Base-by-base conservation (phyloP, 805 yeast species). In the Candida berthetii region DNA sequence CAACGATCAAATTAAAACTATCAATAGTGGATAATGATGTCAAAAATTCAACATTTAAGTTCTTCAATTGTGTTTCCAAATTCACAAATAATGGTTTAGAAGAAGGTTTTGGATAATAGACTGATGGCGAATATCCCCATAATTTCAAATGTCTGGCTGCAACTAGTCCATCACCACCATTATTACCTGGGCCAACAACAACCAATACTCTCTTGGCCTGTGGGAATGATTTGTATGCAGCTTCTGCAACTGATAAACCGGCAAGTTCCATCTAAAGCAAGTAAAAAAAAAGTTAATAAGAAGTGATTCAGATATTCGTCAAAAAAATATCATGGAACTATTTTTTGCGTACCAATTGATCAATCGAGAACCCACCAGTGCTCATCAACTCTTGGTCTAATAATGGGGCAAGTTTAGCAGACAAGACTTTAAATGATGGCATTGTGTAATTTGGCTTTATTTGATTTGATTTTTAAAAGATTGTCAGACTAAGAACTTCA, bases 141-240 rank as follows among this genome's bases (percentile, higher is more conserved):
- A 89, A 64, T 49, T 78, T 77, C 47, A 93, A 66, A 58, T 93
- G 99, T 35, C 99, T 72, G 1, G 97, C 96, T 24, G 96, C 95
- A 2, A 93, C 99, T 13, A 93, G 66, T 0, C 98, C 99, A 63
- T 93, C 99, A 2, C 98, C 99, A 3, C 96, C 80, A 56, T 93
- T 93, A 56, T 93, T 93, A 1, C 99, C 99, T 0, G 98, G 98
- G 0, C 99, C 99, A 10, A 82, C 88, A 5, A 93, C 67, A 1
- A 93, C 74, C 34, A 90, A 64, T 1, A 89, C 81, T 10, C 66
- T 61, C 36, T 66, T 66, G 11, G 57, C 42, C 7, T 41, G 35
- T 1, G 95, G 95, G 49, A 74, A 86, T 29, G 80, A 71, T 38
- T 70, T 74, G 54, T 76, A 79, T 3, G 90, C 74, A 1, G 95